These are phyloP conservation scores for Pisolithus thermaeus DNA, from an alignment of 1,284 basidiomycete genomes.

Conservation along the genomic window DNA sequence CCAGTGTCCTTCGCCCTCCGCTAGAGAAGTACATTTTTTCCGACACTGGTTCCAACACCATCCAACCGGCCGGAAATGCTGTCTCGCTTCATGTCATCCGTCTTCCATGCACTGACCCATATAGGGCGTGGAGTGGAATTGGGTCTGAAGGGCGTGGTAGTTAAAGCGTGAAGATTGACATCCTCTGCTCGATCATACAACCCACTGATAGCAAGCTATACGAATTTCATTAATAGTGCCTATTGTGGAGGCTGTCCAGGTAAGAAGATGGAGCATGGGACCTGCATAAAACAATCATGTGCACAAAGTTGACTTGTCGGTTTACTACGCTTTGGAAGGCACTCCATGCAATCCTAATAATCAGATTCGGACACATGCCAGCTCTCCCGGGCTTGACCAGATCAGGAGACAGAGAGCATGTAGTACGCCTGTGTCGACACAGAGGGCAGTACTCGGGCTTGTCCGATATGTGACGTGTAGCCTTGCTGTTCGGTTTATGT, in stretches of 20 bases:
- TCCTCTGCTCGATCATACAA: no score
- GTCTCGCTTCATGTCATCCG: slow-evolving; percentile 19
- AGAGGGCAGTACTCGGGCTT: neutral
- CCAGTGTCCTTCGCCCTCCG: no score
- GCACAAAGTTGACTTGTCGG: no score
- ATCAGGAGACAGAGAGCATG: slow-evolving; percentile 21
- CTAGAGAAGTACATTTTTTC: slow-evolving; percentile 59
- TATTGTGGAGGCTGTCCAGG: no score
- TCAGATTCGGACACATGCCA: slow-evolving; percentile 25
- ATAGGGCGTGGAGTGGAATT: slow-evolving; percentile 26
- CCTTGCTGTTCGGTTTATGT: no score
- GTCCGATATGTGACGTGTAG: no score
- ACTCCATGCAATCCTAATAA: slow-evolving; percentile 4
- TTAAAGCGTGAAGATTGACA: slow-evolving; percentile 12
- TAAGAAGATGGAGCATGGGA: no score
- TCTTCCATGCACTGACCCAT: slow-evolving; percentile 27
- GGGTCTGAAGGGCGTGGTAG: slow-evolving; percentile 24
- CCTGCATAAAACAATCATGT: no score
- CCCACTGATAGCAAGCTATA: no score
- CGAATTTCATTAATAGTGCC: no score
- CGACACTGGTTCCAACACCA: slow-evolving; percentile 39
- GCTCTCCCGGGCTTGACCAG: slow-evolving; percentile 15
- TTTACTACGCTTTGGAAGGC: no score
- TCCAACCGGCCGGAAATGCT: slow-evolving; percentile 20
- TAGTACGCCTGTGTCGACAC: slow-evolving; percentile 12